phyloP scores from a whole-genome alignment of 805 yeast genomes.

The Saccharomycopsis sp. region DNA sequence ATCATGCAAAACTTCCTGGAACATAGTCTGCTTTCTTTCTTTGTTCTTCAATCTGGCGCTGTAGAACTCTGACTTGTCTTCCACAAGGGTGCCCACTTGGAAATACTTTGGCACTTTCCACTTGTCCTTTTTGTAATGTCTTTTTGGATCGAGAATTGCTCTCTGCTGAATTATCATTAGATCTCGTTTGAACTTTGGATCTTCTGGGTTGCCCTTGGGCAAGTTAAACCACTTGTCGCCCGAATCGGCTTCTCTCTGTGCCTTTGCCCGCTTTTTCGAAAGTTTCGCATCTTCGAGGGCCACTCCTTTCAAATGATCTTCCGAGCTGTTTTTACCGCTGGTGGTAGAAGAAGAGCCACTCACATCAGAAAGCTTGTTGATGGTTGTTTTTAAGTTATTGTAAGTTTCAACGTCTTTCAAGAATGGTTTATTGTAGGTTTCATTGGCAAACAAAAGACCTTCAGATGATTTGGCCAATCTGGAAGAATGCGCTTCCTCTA shows the following conservation, averaged over 20 bases:
- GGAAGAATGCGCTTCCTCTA: constrained; percentile 2
- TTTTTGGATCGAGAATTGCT: constrained; percentile 87
- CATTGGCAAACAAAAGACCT: constrained; percentile 1
- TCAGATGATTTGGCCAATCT: background rate
- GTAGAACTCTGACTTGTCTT: constrained; percentile 72
- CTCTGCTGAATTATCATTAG: constrained; percentile 72
- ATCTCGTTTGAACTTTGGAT: constrained; percentile 71
- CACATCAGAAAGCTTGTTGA: constrained; percentile 1
- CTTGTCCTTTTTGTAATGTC: constrained; percentile 84
- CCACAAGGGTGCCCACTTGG: constrained; percentile 82
- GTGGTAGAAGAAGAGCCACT: no score
- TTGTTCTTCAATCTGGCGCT: constrained; percentile 56
- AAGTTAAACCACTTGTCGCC: constrained; percentile 73
- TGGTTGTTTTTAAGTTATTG: constrained; percentile 4
- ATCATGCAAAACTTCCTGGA: constrained; percentile 77
- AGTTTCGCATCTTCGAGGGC: background rate
- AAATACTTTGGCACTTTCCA: constrained; percentile 72
- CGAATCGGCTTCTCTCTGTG: constrained; percentile 25
- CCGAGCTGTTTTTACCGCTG: background rate
- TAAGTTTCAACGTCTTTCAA: constrained; percentile 7
- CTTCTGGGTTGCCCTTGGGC: constrained; percentile 52
- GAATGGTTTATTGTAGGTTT: background rate
- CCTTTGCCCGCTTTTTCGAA: constrained; percentile 22
- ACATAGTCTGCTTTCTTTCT: constrained; percentile 68
- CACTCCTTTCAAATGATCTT: background rate